Evolutionary conservation across 2,329 filamentous ascomycete species (phyloP), one percentile per base, ranked within the genome.

Genomic region (Pseudogymnoascus sp.): DNA sequence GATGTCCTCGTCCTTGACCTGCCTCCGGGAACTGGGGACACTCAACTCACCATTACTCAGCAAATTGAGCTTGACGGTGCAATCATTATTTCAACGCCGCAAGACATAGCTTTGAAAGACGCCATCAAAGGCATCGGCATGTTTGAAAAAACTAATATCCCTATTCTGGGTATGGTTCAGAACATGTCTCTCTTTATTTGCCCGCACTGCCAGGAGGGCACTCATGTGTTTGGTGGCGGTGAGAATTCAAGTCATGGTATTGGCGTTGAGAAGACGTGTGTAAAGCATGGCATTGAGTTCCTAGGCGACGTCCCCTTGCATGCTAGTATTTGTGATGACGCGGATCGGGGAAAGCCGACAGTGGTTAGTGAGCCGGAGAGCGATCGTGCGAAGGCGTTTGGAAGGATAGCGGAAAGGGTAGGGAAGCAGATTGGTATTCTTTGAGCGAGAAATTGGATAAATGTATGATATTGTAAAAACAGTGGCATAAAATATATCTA

Each of bases 21-120:
- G 56, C 94, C 94, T 0, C 94, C 94, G 0, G 94, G 94, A 2
- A 99, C 94, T 0, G 94, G 94, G 21, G 94, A 99, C 69, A 92
- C 92, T 0, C 94, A 99, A 70, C 79, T 99, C 65, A 96, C 90
- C n/a, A 94, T 99, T 63, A 92, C 90, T 13, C 94, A 99, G 72
- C 92, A 96, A 74, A 80, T 99, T 9, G 78, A 89, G n/a, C 77
- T 99, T 2, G 89, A 95, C 66, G 92, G 88, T 15, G 86, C 89
- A 0, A 78, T 97, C 13, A 89, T 99, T 34, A 85, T 99, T 1
- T 94, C 90, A 0, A 99, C 94, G 0, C 94, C 94, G 2, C 94
- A 99, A 71, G 90, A 95, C 58, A 83, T 99, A 26, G 90, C 92
- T 1, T 82, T 96, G 1, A 90, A 92, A 67, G 94, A 99, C 69